Percentiles rank a stretch among this genome's conserved stretches.
phyloP scores from a whole-genome alignment of 2,329 filamentous ascomycete genomes.

The Diaporthe humulicola region DNA sequence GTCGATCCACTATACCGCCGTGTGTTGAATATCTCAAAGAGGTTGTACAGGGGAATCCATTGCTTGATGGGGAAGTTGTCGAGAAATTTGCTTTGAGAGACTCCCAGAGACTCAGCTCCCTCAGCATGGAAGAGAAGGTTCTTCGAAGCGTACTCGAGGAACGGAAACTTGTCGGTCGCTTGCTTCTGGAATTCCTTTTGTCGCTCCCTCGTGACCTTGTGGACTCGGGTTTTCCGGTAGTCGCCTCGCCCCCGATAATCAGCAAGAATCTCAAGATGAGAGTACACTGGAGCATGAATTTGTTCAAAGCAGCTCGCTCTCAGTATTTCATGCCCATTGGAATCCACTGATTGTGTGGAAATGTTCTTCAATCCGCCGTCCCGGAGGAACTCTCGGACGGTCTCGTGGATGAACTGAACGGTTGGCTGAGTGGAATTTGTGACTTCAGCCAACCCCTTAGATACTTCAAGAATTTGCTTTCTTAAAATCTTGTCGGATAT shows the following conservation, averaged over 20 bases:
- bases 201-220: background rate
- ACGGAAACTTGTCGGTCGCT: conserved; percentile 50
- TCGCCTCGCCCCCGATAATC: background rate
- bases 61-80: conserved; percentile 43
- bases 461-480: conserved; percentile 55
- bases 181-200: background rate
- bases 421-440: conserved; percentile 47
- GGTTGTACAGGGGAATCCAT: conserved; percentile 49
- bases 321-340: conserved; percentile 56
- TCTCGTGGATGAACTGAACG: conserved; percentile 68
- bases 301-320: conserved; percentile 59
- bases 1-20: background rate
- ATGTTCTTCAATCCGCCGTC: conserved; percentile 49
- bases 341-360: conserved; percentile 48
- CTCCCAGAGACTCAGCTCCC: conserved; percentile 45
- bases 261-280: background rate
- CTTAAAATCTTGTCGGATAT: conserved; percentile 44
- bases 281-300: conserved; percentile 43
- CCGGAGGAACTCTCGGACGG: conserved; percentile 61
- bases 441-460: conserved; percentile 64
- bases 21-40: conserved; percentile 45
- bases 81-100: conserved; percentile 51
- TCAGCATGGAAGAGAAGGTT: conserved; percentile 58
- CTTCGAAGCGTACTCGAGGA: conserved; percentile 60
- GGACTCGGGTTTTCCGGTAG: background rate